A percentile compares a stretch with the other conserved stretches of the same genome.
Evolutionary conservation across 2,329 filamentous ascomycete species (phyloP).

Genomic region (Mycocentrospora acerina): DNA sequence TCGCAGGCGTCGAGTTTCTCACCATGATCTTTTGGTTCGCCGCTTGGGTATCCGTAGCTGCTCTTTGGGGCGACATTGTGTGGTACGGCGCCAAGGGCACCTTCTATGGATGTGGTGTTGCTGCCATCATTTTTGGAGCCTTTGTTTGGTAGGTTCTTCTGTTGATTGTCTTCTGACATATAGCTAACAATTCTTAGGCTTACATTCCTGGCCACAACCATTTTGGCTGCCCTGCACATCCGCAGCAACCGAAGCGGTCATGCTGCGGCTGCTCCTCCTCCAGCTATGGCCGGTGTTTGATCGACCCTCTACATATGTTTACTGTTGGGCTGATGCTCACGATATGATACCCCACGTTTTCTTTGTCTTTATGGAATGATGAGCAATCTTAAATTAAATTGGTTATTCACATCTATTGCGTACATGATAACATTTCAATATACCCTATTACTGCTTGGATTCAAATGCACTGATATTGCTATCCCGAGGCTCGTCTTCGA

Average conservation of each 20-base stretch:
- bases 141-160: conserved; percentile 60
- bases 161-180: conserved; percentile 26
- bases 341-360: too few relatives aligned
- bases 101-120: conserved; percentile 61
- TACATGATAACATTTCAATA: too few relatives aligned
- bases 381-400: too few relatives aligned
- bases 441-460: too few relatives aligned
- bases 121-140: conserved; percentile 67
- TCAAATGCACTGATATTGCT: too few relatives aligned
- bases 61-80: conserved; percentile 59
- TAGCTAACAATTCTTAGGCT: conserved; percentile 43
- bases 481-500: too few relatives aligned
- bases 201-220: conserved; percentile 54
- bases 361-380: too few relatives aligned
- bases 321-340: too few relatives aligned
- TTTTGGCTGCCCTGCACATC: conserved; percentile 52
- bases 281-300: conserved; percentile 44
- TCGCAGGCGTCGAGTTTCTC: conserved; percentile 68
- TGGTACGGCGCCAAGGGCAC: conserved; percentile 44
- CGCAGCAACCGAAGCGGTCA: conserved; percentile 40
- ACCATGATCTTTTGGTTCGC: conserved; percentile 93
- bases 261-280: conserved; percentile 31
- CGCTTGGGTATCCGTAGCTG: conserved; percentile 76
- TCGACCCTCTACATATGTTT: too few relatives aligned
- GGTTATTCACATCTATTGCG: too few relatives aligned